Conservation (phyloP, 1,284 basidiomycete species). For the Cryptococcus sp. region DNA sequence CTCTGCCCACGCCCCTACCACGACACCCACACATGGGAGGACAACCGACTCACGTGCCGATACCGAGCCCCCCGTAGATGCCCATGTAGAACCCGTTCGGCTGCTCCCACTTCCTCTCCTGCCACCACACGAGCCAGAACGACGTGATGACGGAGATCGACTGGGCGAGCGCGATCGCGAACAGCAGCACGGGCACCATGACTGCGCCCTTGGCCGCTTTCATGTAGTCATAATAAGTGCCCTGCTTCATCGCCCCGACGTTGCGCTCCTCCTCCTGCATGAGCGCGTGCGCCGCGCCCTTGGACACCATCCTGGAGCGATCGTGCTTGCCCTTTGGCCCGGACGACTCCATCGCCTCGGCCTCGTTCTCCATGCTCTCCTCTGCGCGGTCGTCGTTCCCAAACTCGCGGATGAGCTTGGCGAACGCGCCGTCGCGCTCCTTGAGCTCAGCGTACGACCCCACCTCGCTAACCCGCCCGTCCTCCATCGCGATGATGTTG, state of each 20-base stretch:
- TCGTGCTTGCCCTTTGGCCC: constrained; percentile 23
- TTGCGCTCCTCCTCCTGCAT: constrained; percentile 53
- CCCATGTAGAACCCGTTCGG: constrained; percentile 55
- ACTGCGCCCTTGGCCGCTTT: constrained; percentile 52
- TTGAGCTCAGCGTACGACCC: constrained; percentile 72
- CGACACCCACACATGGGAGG: too few relatives aligned
- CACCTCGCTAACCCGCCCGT: constrained; percentile 70
- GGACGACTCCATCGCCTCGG: constrained; percentile 46
- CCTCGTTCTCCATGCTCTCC: constrained; percentile 47
- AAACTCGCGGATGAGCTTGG: constrained; percentile 66
- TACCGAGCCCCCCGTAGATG: constrained; percentile 56
- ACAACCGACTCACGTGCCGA: constrained; percentile 37
- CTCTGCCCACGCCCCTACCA: too few relatives aligned
- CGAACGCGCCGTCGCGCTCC: constrained; percentile 62
- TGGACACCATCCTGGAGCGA: constrained; percentile 42
- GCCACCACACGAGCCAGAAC: constrained; percentile 71
- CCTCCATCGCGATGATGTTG: constrained; percentile 54
- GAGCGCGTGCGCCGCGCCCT: constrained; percentile 43
- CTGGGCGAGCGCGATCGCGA: constrained; percentile 42
- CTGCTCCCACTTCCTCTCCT: constrained; percentile 53
- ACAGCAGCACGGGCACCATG: constrained; percentile 53
- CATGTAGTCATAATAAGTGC: constrained; percentile 52
- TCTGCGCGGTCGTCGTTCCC: constrained; percentile 56
- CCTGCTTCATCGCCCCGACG: constrained; percentile 40
- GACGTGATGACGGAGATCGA: constrained; percentile 46